phyloP scores from a whole-genome alignment of 495 filamentous ascomycete genomes.

The Opeltia flavorubescens region DNA sequence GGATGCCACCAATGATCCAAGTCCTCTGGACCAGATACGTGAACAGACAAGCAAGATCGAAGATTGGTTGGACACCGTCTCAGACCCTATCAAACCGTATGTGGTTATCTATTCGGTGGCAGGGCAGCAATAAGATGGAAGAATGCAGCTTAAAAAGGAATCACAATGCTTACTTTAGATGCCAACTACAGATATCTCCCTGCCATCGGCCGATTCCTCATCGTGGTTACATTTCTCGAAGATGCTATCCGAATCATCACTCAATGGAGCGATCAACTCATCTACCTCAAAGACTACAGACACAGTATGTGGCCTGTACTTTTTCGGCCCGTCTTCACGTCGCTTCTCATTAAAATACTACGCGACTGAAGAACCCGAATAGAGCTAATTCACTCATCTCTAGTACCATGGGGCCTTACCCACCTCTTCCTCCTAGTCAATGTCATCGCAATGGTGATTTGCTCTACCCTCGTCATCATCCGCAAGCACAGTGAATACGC shows the following conservation, averaged over 20 bases:
- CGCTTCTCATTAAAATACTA: slow-evolving; percentile 1
- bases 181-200: slow-evolving; percentile 60
- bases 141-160: not conserved
- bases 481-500: slow-evolving; percentile 87
- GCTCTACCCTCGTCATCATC: slow-evolving; percentile 73
- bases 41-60: slow-evolving; percentile 97
- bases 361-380: not conserved
- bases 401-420: slow-evolving; percentile 81
- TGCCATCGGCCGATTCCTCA: slow-evolving; percentile 89
- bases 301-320: slow-evolving; percentile 50
- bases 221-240: slow-evolving; percentile 96
- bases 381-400: slow-evolving; percentile 6
- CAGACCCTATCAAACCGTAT: slow-evolving; percentile 92
- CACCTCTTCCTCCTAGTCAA: slow-evolving; percentile 89
- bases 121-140: not conserved
- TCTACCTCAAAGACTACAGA: slow-evolving; percentile 85
- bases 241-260: slow-evolving; percentile 92
- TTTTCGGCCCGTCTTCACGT: not conserved
- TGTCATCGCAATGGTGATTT: slow-evolving; percentile 74
- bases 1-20: slow-evolving; percentile 56
- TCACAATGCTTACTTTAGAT: slow-evolving; percentile 4
- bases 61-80: slow-evolving; percentile 76
- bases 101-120: slow-evolving; percentile 30
- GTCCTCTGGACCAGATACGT: slow-evolving; percentile 80
- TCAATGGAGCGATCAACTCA: slow-evolving; percentile 92